Conservation (phyloP, 1,139 yeast species). For the Diutina scorzettiae region DNA sequence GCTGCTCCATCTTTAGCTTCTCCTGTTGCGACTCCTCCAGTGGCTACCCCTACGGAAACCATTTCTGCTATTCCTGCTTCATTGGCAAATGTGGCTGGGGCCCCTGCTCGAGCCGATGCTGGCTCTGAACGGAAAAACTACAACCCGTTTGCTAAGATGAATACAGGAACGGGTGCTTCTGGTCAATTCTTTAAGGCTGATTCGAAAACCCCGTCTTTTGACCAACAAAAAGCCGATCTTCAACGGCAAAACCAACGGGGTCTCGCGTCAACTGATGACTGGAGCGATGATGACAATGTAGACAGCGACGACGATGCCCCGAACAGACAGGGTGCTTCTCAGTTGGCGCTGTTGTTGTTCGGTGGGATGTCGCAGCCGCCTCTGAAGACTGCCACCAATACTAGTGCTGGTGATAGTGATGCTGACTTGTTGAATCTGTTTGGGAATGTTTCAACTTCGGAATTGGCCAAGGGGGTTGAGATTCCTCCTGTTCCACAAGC, state of each 20-base stretch:
- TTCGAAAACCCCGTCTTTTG: slow-evolving; percentile 18
- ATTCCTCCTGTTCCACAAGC: background rate
- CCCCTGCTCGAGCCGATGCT: background rate
- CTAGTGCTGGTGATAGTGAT: slow-evolving; percentile 1
- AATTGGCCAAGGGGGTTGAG: slow-evolving; percentile 1
- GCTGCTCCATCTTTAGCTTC: slow-evolving; percentile 9
- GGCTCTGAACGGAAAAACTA: slow-evolving; percentile 15
- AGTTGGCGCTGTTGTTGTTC: slow-evolving; percentile 48
- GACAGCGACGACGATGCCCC: slow-evolving; percentile 37
- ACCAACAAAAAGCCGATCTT: slow-evolving; percentile 44
- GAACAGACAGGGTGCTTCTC: slow-evolving; percentile 46
- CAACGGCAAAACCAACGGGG: slow-evolving; percentile 62
- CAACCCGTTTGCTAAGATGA: slow-evolving; percentile 27
- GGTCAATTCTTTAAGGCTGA: slow-evolving; percentile 42
- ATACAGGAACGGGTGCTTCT: slow-evolving; percentile 10
- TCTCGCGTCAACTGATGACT: slow-evolving; percentile 34
- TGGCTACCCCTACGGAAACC: slow-evolving; percentile 2
- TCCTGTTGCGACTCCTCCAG: slow-evolving; percentile 7
- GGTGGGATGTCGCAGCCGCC: slow-evolving; percentile 49
- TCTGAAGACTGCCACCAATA: slow-evolving; percentile 13
- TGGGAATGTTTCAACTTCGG: background rate
- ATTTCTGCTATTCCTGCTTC: background rate
- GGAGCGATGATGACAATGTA: slow-evolving; percentile 49
- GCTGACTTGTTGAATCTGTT: slow-evolving; percentile 1
- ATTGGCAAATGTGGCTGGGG: background rate